Evolutionary conservation across 2,329 filamentous ascomycete genomes (phyloP), one percentile per base, ranked within the genome.

Genomic region (Fusarium compactum): DNA sequence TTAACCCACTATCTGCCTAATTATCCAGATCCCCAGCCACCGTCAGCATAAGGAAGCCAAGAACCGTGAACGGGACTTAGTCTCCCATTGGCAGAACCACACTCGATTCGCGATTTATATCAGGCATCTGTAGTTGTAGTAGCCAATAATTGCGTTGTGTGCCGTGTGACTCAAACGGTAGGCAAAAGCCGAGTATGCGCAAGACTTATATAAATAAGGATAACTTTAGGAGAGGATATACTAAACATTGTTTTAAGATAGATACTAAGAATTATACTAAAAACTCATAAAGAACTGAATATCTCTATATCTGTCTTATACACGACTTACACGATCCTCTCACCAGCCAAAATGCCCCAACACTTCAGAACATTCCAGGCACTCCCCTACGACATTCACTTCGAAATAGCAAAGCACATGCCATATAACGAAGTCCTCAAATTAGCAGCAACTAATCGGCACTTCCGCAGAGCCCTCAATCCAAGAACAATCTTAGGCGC

Each of bases 351-450:
- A 6, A 73, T 73, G 70, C 2, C 51, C 18, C 41, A 51, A 24
- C 15, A 44, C 22, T 7, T 27, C 32, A 27, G n/a, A 18, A 64
- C 27, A 10, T 66, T 73, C 6, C 24, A 66, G 27, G 8, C 25
- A 24, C 64, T 74, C 4, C 69, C 71, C 14, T 71, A 62, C 16
- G 69, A 74, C 5, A 57, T 74, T 5, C 68, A 74, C 12, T 54
- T 62, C 24, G 65, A 70, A 38, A 45, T 73, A 8, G 57, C 58
- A 30, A 61, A 38, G 7, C 25, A 59, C 6, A 32, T 74, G 4
- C 52, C 62, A 16, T 69, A 66, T 5, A 25, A 1, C 6, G 60
- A 50, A 8, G 53, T 71, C 1, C 40, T 74, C 11, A 56, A n/a
- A 20, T 40, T 74, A 4, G 43, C 54, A 24, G 44, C 58, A 0